These are phyloP conservation scores for Arabidopsis suecica DNA, from an alignment of 345 rosid species.

Conservation along the genomic window DNA sequence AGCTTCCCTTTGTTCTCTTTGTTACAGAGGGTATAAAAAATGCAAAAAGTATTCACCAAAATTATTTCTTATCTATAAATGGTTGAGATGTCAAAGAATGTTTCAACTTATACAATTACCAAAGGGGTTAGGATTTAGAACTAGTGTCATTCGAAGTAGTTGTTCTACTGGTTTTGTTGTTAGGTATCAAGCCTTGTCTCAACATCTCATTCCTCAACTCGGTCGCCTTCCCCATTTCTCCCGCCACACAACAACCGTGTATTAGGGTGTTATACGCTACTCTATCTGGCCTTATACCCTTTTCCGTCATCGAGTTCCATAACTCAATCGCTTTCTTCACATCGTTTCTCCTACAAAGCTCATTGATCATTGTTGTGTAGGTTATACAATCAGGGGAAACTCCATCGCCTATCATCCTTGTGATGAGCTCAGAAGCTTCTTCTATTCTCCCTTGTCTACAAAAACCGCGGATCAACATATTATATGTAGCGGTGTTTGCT, in stretches of 20 bases:
- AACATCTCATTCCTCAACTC: constrained; percentile 77
- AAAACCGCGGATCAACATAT: constrained; percentile 79
- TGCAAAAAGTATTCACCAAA: neutral
- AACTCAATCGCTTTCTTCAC: constrained; percentile 64
- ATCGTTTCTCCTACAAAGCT: constrained; percentile 62
- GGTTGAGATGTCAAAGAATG: constrained; percentile 19
- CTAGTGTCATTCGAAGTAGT: neutral
- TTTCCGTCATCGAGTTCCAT: constrained; percentile 73
- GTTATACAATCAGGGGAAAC: constrained; percentile 83
- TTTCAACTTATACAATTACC: constrained; percentile 2
- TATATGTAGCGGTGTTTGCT: constrained; percentile 72
- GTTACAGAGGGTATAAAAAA: neutral
- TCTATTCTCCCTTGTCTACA: constrained; percentile 71
- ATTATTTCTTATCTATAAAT: neutral
- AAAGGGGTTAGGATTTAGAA: neutral
- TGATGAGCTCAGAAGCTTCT: constrained; percentile 65
- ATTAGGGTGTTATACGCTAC: constrained; percentile 74
- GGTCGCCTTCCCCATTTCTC: constrained; percentile 61
- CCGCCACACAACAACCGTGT: constrained; percentile 67
- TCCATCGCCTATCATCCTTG: constrained; percentile 61
- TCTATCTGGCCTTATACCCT: constrained; percentile 72
- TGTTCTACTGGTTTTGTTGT: constrained; percentile 16
- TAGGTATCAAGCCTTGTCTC: constrained; percentile 59
- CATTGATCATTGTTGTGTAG: constrained; percentile 77
- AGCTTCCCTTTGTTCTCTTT: constrained; percentile 4